Evolutionary conservation across 768 basidiomycete species (phyloP).

Genomic region (Boletellus ananas): DNA sequence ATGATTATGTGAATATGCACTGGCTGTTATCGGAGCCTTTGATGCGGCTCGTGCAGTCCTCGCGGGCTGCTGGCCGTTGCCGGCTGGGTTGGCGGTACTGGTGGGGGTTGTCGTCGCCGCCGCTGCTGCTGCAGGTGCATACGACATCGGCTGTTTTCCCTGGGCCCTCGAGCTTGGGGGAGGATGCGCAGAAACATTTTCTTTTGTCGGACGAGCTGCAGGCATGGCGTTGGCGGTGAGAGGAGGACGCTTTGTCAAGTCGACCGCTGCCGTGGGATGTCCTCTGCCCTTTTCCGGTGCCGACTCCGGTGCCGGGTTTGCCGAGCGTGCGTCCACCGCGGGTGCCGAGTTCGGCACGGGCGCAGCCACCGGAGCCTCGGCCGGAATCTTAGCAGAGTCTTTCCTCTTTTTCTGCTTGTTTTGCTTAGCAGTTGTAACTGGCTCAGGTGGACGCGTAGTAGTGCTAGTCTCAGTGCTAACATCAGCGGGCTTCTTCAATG

Average conservation of each 20-base stretch:
- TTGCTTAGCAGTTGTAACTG: conserved; percentile 20
- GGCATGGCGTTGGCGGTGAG: conserved; percentile 42
- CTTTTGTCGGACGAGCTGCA: conserved; percentile 38
- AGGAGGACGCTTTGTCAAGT: conserved; percentile 39
- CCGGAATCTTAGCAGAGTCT: conserved; percentile 22
- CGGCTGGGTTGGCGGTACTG: conserved; percentile 35
- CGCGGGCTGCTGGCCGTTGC: conserved; percentile 31
- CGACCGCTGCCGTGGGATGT: conserved; percentile 31
- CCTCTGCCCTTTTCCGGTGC: conserved; percentile 31
- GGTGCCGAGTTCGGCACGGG: conserved; percentile 29
- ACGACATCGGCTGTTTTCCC: conserved; percentile 91
- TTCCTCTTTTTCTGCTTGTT: conserved; percentile 45
- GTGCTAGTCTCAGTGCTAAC: conserved; percentile 29
- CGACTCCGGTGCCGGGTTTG: conserved; percentile 31
- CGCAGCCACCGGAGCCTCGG: conserved; percentile 22
- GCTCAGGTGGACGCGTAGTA: conserved; percentile 24
- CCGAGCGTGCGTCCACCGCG: conserved; percentile 19
- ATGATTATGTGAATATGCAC: conserved; percentile 49
- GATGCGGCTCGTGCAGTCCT: conserved; percentile 49
- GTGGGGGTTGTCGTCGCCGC: conserved; percentile 25
- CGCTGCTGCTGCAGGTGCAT: conserved; percentile 31
- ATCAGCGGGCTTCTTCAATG: conserved; percentile 10
- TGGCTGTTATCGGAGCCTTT: conserved; percentile 53
- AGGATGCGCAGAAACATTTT: conserved; percentile 36
- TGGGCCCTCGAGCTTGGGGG: conserved; percentile 80